phyloP scores from a whole-genome alignment of 805 yeast genomes.

The Teunomyces tritomae region DNA sequence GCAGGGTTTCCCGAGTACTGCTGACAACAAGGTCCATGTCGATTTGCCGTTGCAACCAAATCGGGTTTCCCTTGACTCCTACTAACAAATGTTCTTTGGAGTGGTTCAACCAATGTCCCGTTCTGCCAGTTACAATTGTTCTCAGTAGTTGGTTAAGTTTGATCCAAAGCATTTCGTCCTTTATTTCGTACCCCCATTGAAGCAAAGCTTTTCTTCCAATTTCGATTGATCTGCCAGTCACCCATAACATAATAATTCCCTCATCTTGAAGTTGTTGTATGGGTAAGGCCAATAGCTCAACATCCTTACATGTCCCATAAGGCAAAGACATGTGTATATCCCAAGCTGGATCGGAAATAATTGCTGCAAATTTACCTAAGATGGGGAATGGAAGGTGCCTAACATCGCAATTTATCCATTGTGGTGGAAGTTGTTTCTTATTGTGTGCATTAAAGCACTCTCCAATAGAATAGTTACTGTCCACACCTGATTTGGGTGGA shows the following conservation, averaged over 20 bases:
- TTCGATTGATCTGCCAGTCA: slow-evolving; percentile 91
- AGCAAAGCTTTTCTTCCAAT: slow-evolving; percentile 73
- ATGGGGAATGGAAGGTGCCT: slow-evolving; percentile 64
- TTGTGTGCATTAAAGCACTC: slow-evolving; percentile 39
- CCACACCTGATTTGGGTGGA: background rate
- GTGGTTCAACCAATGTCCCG: slow-evolving; percentile 97
- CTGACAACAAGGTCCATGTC: slow-evolving; percentile 81
- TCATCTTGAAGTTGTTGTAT: slow-evolving; percentile 73
- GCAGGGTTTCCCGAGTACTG: slow-evolving; percentile 79
- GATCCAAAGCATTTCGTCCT: slow-evolving; percentile 86
- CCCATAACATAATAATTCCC: slow-evolving; percentile 87
- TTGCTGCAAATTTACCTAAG: slow-evolving; percentile 77
- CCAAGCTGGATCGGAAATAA: slow-evolving; percentile 96
- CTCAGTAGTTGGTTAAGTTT: slow-evolving; percentile 84
- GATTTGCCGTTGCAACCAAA: slow-evolving; percentile 62
- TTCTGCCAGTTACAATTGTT: slow-evolving; percentile 91
- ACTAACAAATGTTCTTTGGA: slow-evolving; percentile 87
- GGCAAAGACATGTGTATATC: slow-evolving; percentile 88
- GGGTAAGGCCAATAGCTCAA: slow-evolving; percentile 65
- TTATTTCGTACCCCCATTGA: slow-evolving; percentile 79
- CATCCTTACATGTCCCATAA: slow-evolving; percentile 74
- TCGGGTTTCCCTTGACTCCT: slow-evolving; percentile 78
- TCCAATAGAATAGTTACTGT: slow-evolving; percentile 46
- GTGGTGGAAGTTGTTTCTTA: slow-evolving; percentile 52
- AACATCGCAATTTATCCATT: slow-evolving; percentile 87